phyloP scores from a whole-genome alignment of 2,329 filamentous ascomycete genomes.

The Penicillium sp. region DNA sequence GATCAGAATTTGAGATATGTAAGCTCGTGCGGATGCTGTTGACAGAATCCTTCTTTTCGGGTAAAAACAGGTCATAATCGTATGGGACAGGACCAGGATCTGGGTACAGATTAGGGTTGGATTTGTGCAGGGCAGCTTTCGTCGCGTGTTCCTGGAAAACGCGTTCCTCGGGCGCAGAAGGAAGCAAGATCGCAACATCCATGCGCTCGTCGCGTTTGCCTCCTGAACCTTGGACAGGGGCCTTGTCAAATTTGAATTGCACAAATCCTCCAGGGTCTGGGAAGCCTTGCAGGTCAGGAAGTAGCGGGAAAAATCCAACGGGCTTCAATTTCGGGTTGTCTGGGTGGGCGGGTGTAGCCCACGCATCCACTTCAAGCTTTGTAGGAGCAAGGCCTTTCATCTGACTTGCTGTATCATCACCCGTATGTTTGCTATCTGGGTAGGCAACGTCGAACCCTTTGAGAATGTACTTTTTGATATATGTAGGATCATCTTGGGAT shows the following conservation, averaged over 20 bases:
- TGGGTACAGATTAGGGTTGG: slow-evolving; percentile 55
- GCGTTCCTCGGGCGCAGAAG: slow-evolving; percentile 55
- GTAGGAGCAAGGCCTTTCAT: slow-evolving; percentile 60
- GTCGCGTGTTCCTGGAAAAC: slow-evolving; percentile 54
- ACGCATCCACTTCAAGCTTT: slow-evolving; percentile 61
- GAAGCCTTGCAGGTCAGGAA: slow-evolving; percentile 65
- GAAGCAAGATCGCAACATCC: slow-evolving; percentile 63
- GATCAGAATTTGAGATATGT: slow-evolving; percentile 56
- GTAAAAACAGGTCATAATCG: slow-evolving; percentile 66
- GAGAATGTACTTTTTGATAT: slow-evolving; percentile 64
- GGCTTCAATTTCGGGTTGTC: slow-evolving; percentile 61
- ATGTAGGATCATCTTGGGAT: slow-evolving; percentile 61
- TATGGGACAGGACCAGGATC: slow-evolving; percentile 59
- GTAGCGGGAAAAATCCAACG: slow-evolving; percentile 63
- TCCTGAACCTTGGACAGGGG: slow-evolving; percentile 56
- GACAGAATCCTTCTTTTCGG: slow-evolving; percentile 53
- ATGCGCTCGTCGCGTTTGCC: slow-evolving; percentile 62
- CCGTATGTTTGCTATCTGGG: slow-evolving; percentile 62
- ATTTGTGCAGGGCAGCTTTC: slow-evolving; percentile 53
- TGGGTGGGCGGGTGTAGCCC: slow-evolving; percentile 65
- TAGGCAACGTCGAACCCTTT: slow-evolving; percentile 71
- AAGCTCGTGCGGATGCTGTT: slow-evolving; percentile 62
- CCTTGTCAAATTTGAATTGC: slow-evolving; percentile 65
- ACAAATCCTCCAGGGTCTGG: slow-evolving; percentile 64
- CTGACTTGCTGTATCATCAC: slow-evolving; percentile 58